Base-by-base conservation (phyloP, 2,329 filamentous ascomycete genomes). In the Pseudogymnoascus pannorum region DNA sequence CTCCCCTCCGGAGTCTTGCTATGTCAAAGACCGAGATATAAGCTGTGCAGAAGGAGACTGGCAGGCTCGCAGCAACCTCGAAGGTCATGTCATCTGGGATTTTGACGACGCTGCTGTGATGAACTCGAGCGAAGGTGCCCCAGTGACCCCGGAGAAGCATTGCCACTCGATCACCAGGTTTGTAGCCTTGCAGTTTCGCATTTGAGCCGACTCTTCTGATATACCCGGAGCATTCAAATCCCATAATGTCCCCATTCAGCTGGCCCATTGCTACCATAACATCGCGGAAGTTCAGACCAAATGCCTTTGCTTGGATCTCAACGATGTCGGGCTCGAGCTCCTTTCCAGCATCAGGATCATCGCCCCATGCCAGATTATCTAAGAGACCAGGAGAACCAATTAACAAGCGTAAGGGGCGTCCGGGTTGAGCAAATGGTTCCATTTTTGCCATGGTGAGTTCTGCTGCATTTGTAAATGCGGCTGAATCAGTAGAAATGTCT, bases 1-100 rank as follows among this genome's bases (percentile, higher is more conserved):
- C 63, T 1, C 74, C 75, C 0, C 70, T 66, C 12, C 69, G 63
- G 0, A 81, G 68, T 0, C 73, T 68, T 12, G 72, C 78, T 5
- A 76, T 61, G 20, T 77, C 67, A 7, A 72, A 67, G 2, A 84
- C 68, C 2, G 73, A 74, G 61, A 81, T 75, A 60, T 75, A 73
- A 0, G 79, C 79, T 3, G 77, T 75, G 22, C 75, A 64, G 58
- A 75, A 74, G 0, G 74, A 69, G 1, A 77, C 74, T 0, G 77
- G 76, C 6, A 75, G 66, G 6, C 75, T 66, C 1, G 77, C 76
- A 0, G 72, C 76, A 1, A 70, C 69, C 29, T 74, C 70, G 40
- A 77, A 76, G 0, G 69, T 66, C 61, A 78, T 66, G 22, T 66
- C 65, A n/a, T 71, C 67, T 3, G 78, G 75, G 12, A 81, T 75